phyloP scores from a whole-genome alignment of 2,329 filamentous ascomycete species.

The Diaporthe citrichinensis region DNA sequence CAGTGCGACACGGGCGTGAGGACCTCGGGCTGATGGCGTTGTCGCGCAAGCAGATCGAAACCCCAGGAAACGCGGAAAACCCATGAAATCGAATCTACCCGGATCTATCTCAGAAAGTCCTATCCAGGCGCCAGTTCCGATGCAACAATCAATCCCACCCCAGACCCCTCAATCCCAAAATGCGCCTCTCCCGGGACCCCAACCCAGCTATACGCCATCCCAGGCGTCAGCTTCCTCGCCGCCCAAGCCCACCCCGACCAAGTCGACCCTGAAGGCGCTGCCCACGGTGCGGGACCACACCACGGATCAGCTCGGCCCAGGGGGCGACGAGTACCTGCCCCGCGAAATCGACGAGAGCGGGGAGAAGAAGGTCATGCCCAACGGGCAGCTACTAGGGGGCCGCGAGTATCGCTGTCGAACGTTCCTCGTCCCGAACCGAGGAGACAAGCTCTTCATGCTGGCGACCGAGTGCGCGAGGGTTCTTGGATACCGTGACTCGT shows the following conservation, averaged over 20 bases:
- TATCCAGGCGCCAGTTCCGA: constrained; percentile 64
- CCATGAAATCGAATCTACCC: constrained; percentile 70
- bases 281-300: constrained; percentile 98
- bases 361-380: constrained; percentile 91
- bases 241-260: constrained; percentile 84
- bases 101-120: constrained; percentile 70
- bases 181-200: constrained; percentile 51
- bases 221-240: constrained; percentile 69
- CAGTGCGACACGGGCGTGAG: constrained; percentile 52
- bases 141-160: constrained; percentile 54
- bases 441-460: constrained; percentile 97
- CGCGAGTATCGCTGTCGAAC: constrained; percentile 94
- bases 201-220: constrained; percentile 55
- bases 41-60: constrained; percentile 60
- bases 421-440: constrained; percentile 91
- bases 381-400: constrained; percentile 84
- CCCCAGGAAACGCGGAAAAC: constrained; percentile 72
- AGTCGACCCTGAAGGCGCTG: constrained; percentile 90
- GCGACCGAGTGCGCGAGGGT: constrained; percentile 97
- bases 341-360: constrained; percentile 93
- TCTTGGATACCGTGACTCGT: constrained; percentile 95
- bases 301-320: constrained; percentile 90
- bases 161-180: constrained; percentile 45
- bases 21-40: constrained; percentile 49
- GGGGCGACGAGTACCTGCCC: constrained; percentile 94